phyloP scores from a whole-genome alignment of 1,284 basidiomycete genomes.

The Schizophyllum commune region DNA sequence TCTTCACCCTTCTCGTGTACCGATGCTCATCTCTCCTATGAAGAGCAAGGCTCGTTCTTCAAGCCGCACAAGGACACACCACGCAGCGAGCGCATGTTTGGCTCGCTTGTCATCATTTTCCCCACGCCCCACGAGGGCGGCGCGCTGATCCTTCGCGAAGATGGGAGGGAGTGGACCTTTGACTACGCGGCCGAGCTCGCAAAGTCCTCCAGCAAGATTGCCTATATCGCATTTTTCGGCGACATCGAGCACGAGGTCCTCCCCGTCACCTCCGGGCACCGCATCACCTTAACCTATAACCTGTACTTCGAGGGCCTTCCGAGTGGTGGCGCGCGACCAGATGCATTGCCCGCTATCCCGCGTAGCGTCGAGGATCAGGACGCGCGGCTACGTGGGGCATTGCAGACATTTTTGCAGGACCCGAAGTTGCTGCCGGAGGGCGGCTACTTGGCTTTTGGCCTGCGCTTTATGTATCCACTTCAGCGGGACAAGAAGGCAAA shows the following conservation, averaged over 20 bases:
- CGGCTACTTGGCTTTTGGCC: constrained; percentile 24
- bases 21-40: constrained; percentile 9
- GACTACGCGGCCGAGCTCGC: constrained; percentile 15
- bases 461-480: constrained; percentile 24
- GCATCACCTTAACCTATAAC: constrained; percentile 37
- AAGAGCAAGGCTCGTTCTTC: constrained; percentile 23
- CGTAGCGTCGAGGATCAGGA: background rate
- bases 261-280: constrained; percentile 29
- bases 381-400: background rate
- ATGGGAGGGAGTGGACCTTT: constrained; percentile 15
- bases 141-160: constrained; percentile 24
- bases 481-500: background rate
- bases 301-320: constrained; percentile 18
- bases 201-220: constrained; percentile 13
- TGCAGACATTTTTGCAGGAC: background rate
- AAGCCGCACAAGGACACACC: constrained; percentile 30
- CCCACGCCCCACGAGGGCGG: constrained; percentile 34
- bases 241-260: constrained; percentile 39
- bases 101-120: constrained; percentile 29
- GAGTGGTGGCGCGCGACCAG: background rate
- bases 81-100: constrained; percentile 21
- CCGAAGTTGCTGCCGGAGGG: constrained; percentile 18
- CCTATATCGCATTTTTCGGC: constrained; percentile 32
- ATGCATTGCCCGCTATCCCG: background rate
- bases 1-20: background rate